Evolutionary conservation across 1,139 yeast species (phyloP).

Genomic region (Suhomyces anneliseae): DNA sequence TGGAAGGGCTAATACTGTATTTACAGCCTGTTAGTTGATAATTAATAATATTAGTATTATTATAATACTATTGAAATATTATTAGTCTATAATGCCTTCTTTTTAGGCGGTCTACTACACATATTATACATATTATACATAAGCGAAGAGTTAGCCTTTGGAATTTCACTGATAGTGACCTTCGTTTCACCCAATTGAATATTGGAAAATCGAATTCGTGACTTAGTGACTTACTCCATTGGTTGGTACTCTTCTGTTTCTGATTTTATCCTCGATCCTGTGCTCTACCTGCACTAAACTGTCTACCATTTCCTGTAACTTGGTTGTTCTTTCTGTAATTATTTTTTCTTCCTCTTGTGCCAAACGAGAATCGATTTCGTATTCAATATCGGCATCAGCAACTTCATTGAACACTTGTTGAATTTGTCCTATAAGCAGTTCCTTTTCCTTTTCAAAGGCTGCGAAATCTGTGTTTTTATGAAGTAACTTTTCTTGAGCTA

Average conservation of each 20-base stretch:
- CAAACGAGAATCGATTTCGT: slow-evolving; percentile 19
- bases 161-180: too few relatives aligned
- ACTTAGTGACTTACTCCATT: too few relatives aligned
- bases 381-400: slow-evolving; percentile 24
- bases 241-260: not conserved
- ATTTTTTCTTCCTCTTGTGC: slow-evolving; percentile 30
- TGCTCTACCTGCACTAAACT: slow-evolving; percentile 38
- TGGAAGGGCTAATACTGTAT: too few relatives aligned
- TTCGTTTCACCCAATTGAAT: too few relatives aligned
- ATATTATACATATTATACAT: too few relatives aligned
- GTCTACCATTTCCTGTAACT: slow-evolving; percentile 42
- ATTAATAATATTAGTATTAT: too few relatives aligned
- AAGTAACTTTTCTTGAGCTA: slow-evolving; percentile 6
- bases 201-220: too few relatives aligned
- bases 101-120: too few relatives aligned
- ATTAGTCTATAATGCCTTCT: too few relatives aligned
- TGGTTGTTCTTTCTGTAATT: slow-evolving; percentile 26
- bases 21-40: too few relatives aligned
- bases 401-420: slow-evolving; percentile 23
- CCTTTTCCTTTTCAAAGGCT: slow-evolving; percentile 7
- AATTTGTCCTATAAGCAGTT: slow-evolving; percentile 27
- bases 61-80: too few relatives aligned
- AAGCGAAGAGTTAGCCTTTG: too few relatives aligned
- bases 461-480: not conserved
- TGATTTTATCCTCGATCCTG: slow-evolving; percentile 24